Conservation (phyloP, 768 basidiomycete genomes). For the Astraeus odoratus region DNA sequence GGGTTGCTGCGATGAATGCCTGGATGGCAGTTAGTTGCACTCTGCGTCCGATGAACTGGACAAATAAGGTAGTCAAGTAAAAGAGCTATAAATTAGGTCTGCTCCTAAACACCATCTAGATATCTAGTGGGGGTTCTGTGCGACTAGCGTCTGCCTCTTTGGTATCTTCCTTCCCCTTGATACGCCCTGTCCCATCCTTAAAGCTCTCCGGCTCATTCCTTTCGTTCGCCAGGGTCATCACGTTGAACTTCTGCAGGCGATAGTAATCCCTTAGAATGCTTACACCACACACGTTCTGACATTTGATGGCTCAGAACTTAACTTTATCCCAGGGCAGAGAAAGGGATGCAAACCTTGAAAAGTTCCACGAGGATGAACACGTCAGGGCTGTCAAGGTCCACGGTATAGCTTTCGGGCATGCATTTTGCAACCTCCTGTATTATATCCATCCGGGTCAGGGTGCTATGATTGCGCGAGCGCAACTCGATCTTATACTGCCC, state of each 20-base stretch:
- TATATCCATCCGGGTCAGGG: conserved; percentile 48
- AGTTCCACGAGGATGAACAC: conserved; percentile 75
- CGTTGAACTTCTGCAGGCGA: conserved; percentile 67
- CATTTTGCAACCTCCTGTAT: conserved; percentile 66
- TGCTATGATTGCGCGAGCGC: conserved; percentile 70
- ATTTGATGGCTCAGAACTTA: background rate
- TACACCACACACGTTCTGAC: conserved; percentile 70
- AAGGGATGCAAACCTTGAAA: conserved; percentile 59
- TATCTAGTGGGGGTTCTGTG: too few species aligned
- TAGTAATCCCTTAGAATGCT: conserved; percentile 72
- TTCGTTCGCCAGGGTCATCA: conserved; percentile 60
- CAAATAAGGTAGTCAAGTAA: background rate
- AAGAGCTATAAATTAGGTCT: too few species aligned
- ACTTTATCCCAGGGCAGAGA: background rate
- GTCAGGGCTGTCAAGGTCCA: conserved; percentile 62
- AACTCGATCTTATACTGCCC: conserved; percentile 77
- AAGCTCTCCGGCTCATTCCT: conserved; percentile 35
- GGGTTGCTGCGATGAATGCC: background rate
- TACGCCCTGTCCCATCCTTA: conserved; percentile 27
- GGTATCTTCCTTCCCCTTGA: conserved; percentile 14
- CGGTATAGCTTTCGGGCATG: conserved; percentile 60
- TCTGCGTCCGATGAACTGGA: background rate
- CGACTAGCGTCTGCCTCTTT: too few species aligned
- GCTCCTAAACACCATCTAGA: background rate
- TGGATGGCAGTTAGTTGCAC: background rate